These are phyloP conservation scores for Plectosphaerella plurivora DNA, from an alignment of 2,329 filamentous ascomycete genomes.

Conservation along the genomic window DNA sequence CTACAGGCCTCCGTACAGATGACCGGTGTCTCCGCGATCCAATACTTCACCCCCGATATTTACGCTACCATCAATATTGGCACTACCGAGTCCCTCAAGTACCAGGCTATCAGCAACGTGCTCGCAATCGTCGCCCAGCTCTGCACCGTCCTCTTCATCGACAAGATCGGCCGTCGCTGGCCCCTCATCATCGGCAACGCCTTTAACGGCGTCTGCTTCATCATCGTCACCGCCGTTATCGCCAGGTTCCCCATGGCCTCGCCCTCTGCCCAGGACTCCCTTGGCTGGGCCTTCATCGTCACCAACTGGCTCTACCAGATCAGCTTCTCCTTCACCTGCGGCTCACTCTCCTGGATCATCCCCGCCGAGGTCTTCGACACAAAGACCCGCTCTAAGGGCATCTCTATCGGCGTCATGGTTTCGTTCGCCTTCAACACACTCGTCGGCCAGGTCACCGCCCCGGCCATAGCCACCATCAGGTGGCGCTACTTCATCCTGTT, in stretches of 20 bases:
- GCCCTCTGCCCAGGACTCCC: constrained; percentile 15
- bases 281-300: constrained; percentile 64
- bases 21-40: constrained; percentile 65
- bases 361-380: constrained; percentile 58
- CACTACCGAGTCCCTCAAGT: constrained; percentile 61
- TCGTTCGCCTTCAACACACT: constrained; percentile 73
- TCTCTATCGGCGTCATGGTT: constrained; percentile 68
- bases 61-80: constrained; percentile 66
- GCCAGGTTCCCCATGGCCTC: constrained; percentile 53
- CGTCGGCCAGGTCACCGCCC: constrained; percentile 34
- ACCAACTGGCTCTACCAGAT: constrained; percentile 71
- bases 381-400: constrained; percentile 67
- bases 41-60: constrained; percentile 66
- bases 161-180: constrained; percentile 66
- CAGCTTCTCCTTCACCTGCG: constrained; percentile 66
- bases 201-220: constrained; percentile 66
- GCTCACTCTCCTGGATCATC: constrained; percentile 42
- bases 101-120: constrained; percentile 70
- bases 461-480: constrained; percentile 2
- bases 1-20: constrained; percentile 71
- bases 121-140: constrained; percentile 66
- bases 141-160: constrained; percentile 63
- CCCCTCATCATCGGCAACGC: constrained; percentile 69
- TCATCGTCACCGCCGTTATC: constrained; percentile 55
- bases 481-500: constrained; percentile 6